Evolutionary conservation across 345 rosid genomes (phyloP).

Genomic region (Syzygium jambos): DNA sequence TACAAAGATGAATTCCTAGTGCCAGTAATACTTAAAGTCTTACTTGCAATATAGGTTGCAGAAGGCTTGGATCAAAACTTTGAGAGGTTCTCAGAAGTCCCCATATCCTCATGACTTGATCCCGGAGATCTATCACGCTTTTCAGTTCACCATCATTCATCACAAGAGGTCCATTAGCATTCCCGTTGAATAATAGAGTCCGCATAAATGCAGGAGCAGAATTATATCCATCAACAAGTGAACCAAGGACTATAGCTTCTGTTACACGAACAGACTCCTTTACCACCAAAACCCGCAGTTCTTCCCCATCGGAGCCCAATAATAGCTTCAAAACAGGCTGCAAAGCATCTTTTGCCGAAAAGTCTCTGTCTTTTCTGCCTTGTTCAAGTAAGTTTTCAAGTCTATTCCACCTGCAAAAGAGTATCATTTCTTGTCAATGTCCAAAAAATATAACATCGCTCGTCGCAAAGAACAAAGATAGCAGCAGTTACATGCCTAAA

Average conservation of each 20-base stretch:
- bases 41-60: conserved; percentile 90
- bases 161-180: conserved; percentile 41
- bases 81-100: conserved; percentile 60
- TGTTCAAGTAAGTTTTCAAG: conserved; percentile 91
- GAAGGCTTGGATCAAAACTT: conserved; percentile 69
- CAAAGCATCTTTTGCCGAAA: conserved; percentile 85
- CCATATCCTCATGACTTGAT: conserved; percentile 83
- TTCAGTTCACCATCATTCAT: conserved; percentile 55
- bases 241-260: conserved; percentile 65
- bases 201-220: conserved; percentile 54
- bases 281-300: conserved; percentile 58
- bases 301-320: conserved; percentile 75
- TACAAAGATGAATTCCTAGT: background rate
- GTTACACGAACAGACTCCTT: conserved; percentile 88
- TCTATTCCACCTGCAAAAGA: conserved; percentile 77
- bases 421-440: background rate
- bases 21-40: background rate
- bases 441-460: background rate
- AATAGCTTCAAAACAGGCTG: conserved; percentile 93
- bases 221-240: conserved; percentile 65
- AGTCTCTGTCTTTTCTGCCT: conserved; percentile 91
- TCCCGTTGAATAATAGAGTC: conserved; percentile 46
- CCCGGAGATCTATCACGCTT: conserved; percentile 63
- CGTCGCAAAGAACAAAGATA: background rate
- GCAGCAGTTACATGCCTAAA: conserved; percentile 46